Conservation (phyloP, 1,284 basidiomycete genomes). For the Sporisorium iseilematis-ciliati region DNA sequence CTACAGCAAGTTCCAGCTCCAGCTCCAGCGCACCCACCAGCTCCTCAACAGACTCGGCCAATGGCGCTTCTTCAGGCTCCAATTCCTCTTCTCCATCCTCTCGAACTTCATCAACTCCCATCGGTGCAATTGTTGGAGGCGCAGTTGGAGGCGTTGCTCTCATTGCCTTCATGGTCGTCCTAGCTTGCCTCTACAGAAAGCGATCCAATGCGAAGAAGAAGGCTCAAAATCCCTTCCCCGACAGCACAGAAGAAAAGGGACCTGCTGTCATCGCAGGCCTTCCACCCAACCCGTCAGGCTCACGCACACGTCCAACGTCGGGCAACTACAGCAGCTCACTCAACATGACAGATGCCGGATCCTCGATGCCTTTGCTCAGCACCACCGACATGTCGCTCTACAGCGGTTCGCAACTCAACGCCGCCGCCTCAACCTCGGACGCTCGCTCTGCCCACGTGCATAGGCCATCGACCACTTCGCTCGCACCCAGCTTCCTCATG, state of each 20-base stretch:
- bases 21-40: neutral
- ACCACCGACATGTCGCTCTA: slow-evolving; percentile 20
- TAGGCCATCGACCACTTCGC: slow-evolving; percentile 31
- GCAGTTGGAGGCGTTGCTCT: slow-evolving; percentile 27
- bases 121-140: slow-evolving; percentile 38
- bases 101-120: slow-evolving; percentile 6
- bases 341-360: slow-evolving; percentile 32
- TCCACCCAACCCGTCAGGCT: slow-evolving; percentile 28
- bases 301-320: slow-evolving; percentile 20
- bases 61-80: slow-evolving; percentile 2
- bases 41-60: neutral
- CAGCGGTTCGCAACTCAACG: slow-evolving; percentile 16
- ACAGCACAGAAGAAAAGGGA: slow-evolving; percentile 22
- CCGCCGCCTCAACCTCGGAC: slow-evolving; percentile 8
- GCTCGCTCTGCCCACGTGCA: slow-evolving; percentile 23
- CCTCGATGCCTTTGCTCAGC: slow-evolving; percentile 24
- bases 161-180: slow-evolving; percentile 17
- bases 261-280: slow-evolving; percentile 37
- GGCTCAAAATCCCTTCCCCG: slow-evolving; percentile 26
- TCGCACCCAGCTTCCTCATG: slow-evolving; percentile 37
- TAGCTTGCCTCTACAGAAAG: slow-evolving; percentile 18
- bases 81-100: slow-evolving; percentile 20
- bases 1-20: slow-evolving; percentile 8
- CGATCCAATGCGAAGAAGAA: slow-evolving; percentile 32
- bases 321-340: slow-evolving; percentile 31